Conservation (phyloP, 1,139 yeast genomes). For the Kodamaea sp. region DNA sequence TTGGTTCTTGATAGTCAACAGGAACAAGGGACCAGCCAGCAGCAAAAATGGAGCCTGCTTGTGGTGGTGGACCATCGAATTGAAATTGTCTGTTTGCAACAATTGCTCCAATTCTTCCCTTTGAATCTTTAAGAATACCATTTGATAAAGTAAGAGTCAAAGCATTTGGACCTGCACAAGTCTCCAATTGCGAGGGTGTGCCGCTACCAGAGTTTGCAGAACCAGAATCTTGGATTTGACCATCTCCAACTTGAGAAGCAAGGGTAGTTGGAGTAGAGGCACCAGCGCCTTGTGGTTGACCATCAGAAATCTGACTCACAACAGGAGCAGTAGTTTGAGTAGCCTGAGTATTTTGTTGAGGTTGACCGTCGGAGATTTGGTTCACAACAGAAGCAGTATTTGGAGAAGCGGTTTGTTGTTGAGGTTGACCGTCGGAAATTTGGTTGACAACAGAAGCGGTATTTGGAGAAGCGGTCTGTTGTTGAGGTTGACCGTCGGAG, state of each 20-base stretch:
- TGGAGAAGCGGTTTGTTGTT: constrained; percentile 13
- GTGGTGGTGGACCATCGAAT: constrained; percentile 45
- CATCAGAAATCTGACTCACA: constrained; percentile 33
- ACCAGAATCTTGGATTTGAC: constrained; percentile 25
- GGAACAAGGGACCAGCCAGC: constrained; percentile 38
- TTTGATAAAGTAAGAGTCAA: constrained; percentile 28
- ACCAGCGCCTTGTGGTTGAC: constrained; percentile 21
- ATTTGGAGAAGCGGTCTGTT: constrained; percentile 13
- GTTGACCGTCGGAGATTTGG: constrained; percentile 44
- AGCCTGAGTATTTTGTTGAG: constrained; percentile 25
- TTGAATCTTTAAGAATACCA: constrained; percentile 29
- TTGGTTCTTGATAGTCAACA: constrained; percentile 15
- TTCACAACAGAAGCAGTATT: constrained; percentile 19
- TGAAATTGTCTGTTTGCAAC: constrained; percentile 47
- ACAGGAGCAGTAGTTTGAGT: constrained; percentile 21
- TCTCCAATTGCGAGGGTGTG: constrained; percentile 8
- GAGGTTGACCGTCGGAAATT: constrained; percentile 19
- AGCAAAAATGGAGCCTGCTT: constrained; percentile 40
- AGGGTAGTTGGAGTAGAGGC: constrained; percentile 13
- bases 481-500: constrained; percentile 10
- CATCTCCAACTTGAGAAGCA: constrained; percentile 27
- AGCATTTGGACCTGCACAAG: constrained; percentile 28
- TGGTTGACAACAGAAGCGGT: constrained; percentile 4
- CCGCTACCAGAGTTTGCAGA: constrained; percentile 4
- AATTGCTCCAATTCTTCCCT: constrained; percentile 41